Evolutionary conservation across 1,284 basidiomycete genomes (phyloP).

Genomic region (Ceratobasidium sp.): DNA sequence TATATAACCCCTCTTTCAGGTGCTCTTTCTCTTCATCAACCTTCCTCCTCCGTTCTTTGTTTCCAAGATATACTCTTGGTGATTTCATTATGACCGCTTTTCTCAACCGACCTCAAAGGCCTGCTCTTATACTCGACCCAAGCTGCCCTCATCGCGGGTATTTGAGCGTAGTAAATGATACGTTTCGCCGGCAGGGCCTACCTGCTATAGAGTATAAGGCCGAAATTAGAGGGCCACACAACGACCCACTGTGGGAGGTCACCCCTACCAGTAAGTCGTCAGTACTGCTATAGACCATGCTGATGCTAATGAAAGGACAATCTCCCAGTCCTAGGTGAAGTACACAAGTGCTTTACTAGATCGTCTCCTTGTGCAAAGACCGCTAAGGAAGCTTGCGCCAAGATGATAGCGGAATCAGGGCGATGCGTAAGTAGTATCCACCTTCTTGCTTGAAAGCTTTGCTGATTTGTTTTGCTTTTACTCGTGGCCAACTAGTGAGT

Average conservation of each 20-base stretch:
- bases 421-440: neutral
- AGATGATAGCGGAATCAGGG: constrained; percentile 3
- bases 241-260: constrained; percentile 21
- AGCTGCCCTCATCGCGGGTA: neutral
- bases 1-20: too few species aligned
- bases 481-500: neutral
- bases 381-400: constrained; percentile 16
- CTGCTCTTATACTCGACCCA: too few species aligned
- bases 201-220: neutral
- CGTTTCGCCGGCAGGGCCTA: neutral
- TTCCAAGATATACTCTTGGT: too few species aligned
- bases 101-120: too few species aligned
- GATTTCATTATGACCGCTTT: too few species aligned
- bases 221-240: neutral
- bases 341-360: neutral
- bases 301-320: neutral
- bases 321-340: constrained; percentile 30
- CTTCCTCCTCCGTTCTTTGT: too few species aligned
- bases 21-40: too few species aligned
- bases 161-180: constrained; percentile 1
- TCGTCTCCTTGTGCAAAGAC: neutral
- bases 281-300: neutral
- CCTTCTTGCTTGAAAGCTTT: neutral
- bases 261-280: constrained; percentile 27
- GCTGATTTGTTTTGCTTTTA: neutral